Evolutionary conservation across 2,329 filamentous ascomycete species (phyloP).

Genomic region (Neoscytalidium dimidiatum): DNA sequence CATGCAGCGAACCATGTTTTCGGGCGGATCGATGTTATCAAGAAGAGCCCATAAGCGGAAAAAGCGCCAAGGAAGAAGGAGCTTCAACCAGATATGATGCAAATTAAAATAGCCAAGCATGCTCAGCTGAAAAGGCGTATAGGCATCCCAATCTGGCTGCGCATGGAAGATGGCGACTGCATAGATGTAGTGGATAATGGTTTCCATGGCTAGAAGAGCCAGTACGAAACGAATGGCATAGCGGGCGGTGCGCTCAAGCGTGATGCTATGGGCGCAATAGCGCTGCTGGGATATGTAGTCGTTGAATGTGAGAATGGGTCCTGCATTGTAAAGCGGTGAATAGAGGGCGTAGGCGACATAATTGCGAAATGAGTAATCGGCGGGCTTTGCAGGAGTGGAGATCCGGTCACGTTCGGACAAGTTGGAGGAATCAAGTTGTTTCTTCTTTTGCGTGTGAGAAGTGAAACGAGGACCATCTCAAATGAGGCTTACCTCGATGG

Average conservation of each 20-base stretch:
- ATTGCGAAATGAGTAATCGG: constrained; percentile 78
- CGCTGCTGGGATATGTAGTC: constrained; percentile 90
- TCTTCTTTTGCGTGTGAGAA: constrained; percentile 86
- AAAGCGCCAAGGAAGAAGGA: constrained; percentile 95
- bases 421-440: constrained; percentile 83
- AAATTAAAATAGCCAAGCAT: constrained; percentile 95
- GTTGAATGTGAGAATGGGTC: constrained; percentile 95
- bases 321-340: constrained; percentile 87
- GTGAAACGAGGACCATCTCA: constrained; percentile 17
- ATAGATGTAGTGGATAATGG: constrained; percentile 85
- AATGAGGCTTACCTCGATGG: constrained; percentile 72
- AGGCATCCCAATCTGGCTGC: constrained; percentile 75
- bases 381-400: constrained; percentile 67
- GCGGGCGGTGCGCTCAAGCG: constrained; percentile 67
- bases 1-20: constrained; percentile 98
- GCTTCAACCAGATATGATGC: constrained; percentile 96
- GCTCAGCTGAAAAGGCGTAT: constrained; percentile 83
- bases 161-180: constrained; percentile 88
- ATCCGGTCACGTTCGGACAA: constrained; percentile 89
- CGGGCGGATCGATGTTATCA: constrained; percentile 90
- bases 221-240: constrained; percentile 84
- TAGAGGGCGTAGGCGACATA: constrained; percentile 90
- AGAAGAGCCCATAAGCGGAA: constrained; percentile 95
- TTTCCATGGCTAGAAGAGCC: constrained; percentile 82
- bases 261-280: constrained; percentile 72